These are phyloP conservation scores for Plectosphaerella cucumerina DNA, from an alignment of 2,329 filamentous ascomycete genomes.

Conservation along the genomic window DNA sequence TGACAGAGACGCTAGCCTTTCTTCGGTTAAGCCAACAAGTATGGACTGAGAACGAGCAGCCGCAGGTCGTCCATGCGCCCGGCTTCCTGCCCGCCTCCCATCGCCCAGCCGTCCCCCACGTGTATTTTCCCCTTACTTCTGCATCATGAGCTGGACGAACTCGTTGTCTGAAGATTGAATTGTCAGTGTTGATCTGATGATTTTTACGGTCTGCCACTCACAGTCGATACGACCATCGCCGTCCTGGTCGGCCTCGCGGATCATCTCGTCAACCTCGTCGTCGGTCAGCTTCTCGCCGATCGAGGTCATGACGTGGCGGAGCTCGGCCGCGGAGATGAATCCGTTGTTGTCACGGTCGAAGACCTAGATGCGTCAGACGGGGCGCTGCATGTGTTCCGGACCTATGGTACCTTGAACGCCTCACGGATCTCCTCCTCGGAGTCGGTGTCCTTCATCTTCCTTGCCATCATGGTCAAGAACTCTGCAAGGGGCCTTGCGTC, in stretches of 20 bases:
- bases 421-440: slow-evolving; percentile 88
- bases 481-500: slow-evolving; percentile 46
- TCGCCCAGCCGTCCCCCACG: no score
- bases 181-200: neutral
- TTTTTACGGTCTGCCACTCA: slow-evolving; percentile 34
- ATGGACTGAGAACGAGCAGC: neutral
- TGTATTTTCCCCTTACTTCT: slow-evolving; percentile 59
- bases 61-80: neutral
- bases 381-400: neutral
- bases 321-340: slow-evolving; percentile 83
- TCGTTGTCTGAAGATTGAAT: slow-evolving; percentile 64
- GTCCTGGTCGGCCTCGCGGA: slow-evolving; percentile 85
- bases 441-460: slow-evolving; percentile 92
- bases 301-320: slow-evolving; percentile 88
- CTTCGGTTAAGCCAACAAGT: neutral
- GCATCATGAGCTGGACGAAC: slow-evolving; percentile 94
- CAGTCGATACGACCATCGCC: slow-evolving; percentile 87
- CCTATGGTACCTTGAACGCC: slow-evolving; percentile 69
- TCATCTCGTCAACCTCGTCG: slow-evolving; percentile 91
- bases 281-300: slow-evolving; percentile 90
- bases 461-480: slow-evolving; percentile 90
- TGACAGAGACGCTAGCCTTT: neutral
- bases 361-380: slow-evolving; percentile 37
- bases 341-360: slow-evolving; percentile 91
- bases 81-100: neutral